Conservation (phyloP, 768 basidiomycete species). For the Filobasidium wieringae region DNA sequence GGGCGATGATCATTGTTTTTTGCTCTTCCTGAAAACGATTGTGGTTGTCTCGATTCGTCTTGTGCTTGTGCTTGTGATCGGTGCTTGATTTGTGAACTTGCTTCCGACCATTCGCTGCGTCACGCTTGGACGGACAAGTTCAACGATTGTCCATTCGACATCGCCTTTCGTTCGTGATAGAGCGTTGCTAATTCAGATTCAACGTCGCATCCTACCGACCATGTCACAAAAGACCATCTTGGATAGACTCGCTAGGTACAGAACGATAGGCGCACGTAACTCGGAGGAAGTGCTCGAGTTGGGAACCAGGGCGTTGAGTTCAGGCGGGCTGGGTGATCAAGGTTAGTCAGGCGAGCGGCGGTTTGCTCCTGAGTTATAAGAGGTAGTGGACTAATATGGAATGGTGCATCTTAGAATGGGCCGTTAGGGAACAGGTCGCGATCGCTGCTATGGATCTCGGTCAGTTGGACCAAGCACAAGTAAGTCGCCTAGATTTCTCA, state of each 20-base stretch:
- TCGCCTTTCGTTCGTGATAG: too few species aligned
- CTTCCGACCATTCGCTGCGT: background rate
- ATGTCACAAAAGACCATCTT: constrained; percentile 7
- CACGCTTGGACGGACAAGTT: background rate
- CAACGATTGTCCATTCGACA: too few species aligned
- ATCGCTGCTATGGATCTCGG: constrained; percentile 36
- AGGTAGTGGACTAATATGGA: background rate
- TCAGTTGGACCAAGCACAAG: constrained; percentile 20
- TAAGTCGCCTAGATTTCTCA: constrained; percentile 8
- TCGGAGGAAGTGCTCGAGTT: constrained; percentile 32
- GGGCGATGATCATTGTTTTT: background rate
- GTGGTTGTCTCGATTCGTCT: background rate
- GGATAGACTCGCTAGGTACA: constrained; percentile 26
- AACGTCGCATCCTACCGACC: background rate
- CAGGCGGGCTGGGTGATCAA: constrained; percentile 20
- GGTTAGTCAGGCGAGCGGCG: constrained; percentile 16
- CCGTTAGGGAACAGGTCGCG: constrained; percentile 36
- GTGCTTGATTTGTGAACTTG: background rate
- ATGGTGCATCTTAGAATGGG: constrained; percentile 28
- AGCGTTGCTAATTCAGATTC: too few species aligned
- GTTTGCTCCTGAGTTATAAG: background rate
- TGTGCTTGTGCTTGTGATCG: background rate
- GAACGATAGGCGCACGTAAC: constrained; percentile 28
- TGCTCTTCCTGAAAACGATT: background rate
- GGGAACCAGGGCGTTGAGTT: constrained; percentile 17